Conservation (phyloP, 371 early-diverging fungal species). For the Syncephalis plumigaleata region DNA sequence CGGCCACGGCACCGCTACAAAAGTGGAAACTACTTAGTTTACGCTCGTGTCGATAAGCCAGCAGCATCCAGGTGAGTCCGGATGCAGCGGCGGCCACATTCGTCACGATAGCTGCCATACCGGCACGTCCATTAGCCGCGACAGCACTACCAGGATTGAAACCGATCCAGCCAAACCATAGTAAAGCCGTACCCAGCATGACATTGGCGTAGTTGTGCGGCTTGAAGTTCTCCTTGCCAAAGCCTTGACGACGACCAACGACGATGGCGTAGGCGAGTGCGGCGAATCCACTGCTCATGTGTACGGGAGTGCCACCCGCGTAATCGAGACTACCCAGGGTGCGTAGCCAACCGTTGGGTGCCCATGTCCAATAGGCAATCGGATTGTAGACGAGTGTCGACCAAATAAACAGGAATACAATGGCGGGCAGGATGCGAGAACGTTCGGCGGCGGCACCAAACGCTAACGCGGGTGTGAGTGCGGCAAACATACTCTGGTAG, state of each 20-base stretch:
- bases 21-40: slow-evolving; percentile 77
- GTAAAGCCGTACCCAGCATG: slow-evolving; percentile 64
- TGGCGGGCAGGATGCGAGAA: slow-evolving; percentile 63
- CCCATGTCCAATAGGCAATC: slow-evolving; percentile 91
- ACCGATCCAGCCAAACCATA: slow-evolving; percentile 87
- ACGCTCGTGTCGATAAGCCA: slow-evolving; percentile 55
- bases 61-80: slow-evolving; percentile 64
- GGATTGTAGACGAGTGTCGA: slow-evolving; percentile 75
- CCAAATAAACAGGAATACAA: slow-evolving; percentile 86
- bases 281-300: slow-evolving; percentile 76
- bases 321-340: slow-evolving; percentile 64
- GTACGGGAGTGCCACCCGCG: slow-evolving; percentile 86
- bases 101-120: slow-evolving; percentile 68
- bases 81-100: slow-evolving; percentile 72
- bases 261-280: slow-evolving; percentile 74
- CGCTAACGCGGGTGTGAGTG: slow-evolving; percentile 80
- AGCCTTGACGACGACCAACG: slow-evolving; percentile 60
- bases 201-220: slow-evolving; percentile 84
- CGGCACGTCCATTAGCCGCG: slow-evolving; percentile 63
- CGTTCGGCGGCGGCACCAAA: slow-evolving; percentile 84
- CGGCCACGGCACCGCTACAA: slow-evolving; percentile 84
- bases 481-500: slow-evolving; percentile 71
- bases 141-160: slow-evolving; percentile 81
- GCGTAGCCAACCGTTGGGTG: slow-evolving; percentile 57
- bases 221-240: slow-evolving; percentile 43